Evolutionary conservation across 176 grass and related monocot genomes (phyloP).

Genomic region (Pontederia paniculata): DNA sequence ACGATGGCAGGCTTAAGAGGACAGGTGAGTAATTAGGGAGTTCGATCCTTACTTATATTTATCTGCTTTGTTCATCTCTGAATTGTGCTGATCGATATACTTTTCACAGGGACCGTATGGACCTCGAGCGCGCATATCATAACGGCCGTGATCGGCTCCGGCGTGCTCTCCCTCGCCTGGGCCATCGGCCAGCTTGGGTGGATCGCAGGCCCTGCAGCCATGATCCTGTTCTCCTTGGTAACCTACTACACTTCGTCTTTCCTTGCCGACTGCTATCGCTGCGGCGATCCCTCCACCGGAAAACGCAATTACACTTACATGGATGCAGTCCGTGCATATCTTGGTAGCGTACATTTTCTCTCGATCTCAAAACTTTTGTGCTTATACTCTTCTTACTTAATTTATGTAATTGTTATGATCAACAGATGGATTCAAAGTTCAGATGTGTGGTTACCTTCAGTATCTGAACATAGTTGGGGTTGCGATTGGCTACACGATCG

Average conservation of each 20-base stretch:
- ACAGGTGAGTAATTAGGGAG: background rate
- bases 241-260: constrained; percentile 13
- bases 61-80: background rate
- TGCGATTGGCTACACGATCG: constrained; percentile 21
- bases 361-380: too few species aligned
- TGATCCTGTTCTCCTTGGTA: constrained; percentile 16
- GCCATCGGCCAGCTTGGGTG: constrained; percentile 15
- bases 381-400: background rate
- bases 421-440: constrained; percentile 17
- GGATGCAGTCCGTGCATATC: constrained; percentile 12
- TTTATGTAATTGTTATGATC: background rate
- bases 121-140: constrained; percentile 16
- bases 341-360: constrained; percentile 6
- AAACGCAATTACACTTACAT: constrained; percentile 16
- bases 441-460: constrained; percentile 14
- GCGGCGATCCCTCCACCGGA: constrained; percentile 3
- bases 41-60: background rate
- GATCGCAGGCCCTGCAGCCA: constrained; percentile 6
- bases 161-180: constrained; percentile 17
- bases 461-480: constrained; percentile 16
- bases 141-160: constrained; percentile 14
- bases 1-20: constrained; percentile 8
- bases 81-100: too few species aligned
- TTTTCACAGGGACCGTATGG: background rate
- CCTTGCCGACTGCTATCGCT: constrained; percentile 18